Base-by-base conservation (phyloP, 2,329 filamentous ascomycete genomes). In the Trichophyton verrucosum region DNA sequence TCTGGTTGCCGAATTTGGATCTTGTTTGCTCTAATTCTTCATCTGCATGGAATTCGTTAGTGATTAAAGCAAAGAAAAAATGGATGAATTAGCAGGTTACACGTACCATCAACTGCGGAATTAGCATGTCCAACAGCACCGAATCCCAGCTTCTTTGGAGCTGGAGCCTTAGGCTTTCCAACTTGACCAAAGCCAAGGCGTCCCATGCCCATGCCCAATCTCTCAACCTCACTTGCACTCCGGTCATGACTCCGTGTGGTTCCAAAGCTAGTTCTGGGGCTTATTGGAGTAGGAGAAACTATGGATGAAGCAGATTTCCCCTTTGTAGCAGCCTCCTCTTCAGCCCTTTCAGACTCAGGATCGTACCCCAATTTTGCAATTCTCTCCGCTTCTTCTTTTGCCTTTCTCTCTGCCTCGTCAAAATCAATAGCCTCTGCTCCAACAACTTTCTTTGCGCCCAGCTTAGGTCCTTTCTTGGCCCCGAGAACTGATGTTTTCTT, bases 341-440 rank as follows among this genome's bases (percentile, higher is more conserved):
- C 74, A 5, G 75, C 81, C 66, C 82, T 82, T 74, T 95, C 92
- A 20, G 90, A 91, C 65, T 96, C 88, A 0, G 91, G 90, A 68
- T 99, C 91, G 70, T 99, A 99, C 44, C 94, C 94, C 22, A 99
- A 80, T 76, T 95, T 96, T 72, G 87, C 91, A 71, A 96, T 94
- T 66, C 94, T 86, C 74, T 97, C 94, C 2, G 91, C 94, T 75
- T 99, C 94, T 75, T 97, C 94, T 74, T 92, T 95, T 49, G 94
- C 94, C 77, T 95, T 96, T 75, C 89, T 90, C 80, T 99, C 94
- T 2, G 91, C 94, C 73, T 92, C 94, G 65, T 99, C 94, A 69
- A 99, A 99, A 77, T 99, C 92, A 64, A 99, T 91, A 11, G 85
- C 77, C 66, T 91, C 88, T 53, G 80, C 82, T 36, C 77, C 77